Evolutionary conservation across 2,329 filamentous ascomycete species (phyloP).

Genomic region (Trichophyton mentagrophytes): DNA sequence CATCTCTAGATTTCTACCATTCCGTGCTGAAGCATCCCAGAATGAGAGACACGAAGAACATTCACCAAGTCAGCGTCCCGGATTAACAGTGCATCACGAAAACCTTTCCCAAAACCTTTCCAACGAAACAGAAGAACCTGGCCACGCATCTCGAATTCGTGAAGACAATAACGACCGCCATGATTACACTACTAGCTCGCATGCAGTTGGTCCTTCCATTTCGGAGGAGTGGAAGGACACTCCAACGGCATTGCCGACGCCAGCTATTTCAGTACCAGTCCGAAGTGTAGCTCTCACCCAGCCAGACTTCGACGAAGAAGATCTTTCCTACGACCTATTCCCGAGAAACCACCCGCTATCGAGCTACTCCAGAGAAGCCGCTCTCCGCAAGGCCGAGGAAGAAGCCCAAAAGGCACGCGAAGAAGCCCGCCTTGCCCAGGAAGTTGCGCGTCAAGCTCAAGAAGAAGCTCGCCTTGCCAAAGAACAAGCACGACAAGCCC

Average conservation of each 20-base stretch:
- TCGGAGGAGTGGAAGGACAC: neutral
- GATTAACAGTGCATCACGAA: neutral
- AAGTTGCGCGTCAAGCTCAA: neutral
- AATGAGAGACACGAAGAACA: constrained; percentile 8
- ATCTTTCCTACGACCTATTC: constrained; percentile 2
- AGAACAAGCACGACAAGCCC: neutral
- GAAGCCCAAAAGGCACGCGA: neutral
- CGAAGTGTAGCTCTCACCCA: neutral
- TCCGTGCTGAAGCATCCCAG: constrained; percentile 10
- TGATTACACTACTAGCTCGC: neutral
- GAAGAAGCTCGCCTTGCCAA: neutral
- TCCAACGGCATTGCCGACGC: neutral
- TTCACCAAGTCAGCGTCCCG: constrained; percentile 9
- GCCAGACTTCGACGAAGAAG: neutral
- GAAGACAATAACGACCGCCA: neutral
- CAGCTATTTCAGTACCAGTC: neutral
- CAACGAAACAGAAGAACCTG: constrained; percentile 9
- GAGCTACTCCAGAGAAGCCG: neutral
- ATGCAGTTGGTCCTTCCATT: neutral
- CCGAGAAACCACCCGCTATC: neutral
- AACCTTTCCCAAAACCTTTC: constrained; percentile 8
- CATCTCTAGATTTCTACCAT: constrained; percentile 17
- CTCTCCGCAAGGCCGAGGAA: neutral
- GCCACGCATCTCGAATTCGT: neutral
- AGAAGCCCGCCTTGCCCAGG: neutral